phyloP scores from a whole-genome alignment of 2,329 filamentous ascomycete species.

The Xylogone sp. region DNA sequence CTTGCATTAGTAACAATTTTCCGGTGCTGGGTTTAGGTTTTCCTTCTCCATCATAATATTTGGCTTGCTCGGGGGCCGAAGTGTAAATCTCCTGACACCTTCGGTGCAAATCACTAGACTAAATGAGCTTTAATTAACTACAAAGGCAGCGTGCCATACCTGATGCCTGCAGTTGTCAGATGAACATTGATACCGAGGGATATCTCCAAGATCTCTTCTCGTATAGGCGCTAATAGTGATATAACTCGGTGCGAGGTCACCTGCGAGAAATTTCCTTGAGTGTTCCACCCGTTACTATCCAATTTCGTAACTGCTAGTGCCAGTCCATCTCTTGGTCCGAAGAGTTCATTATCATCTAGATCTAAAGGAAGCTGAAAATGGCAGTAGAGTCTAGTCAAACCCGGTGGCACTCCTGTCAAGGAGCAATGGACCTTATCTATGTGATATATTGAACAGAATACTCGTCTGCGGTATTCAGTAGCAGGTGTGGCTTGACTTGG shows the following conservation, averaged over 20 bases:
- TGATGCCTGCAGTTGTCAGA: constrained; percentile 16
- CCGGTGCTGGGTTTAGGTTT: constrained; percentile 15
- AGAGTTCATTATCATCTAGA: constrained; percentile 18
- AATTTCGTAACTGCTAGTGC: constrained; percentile 11
- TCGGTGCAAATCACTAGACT: constrained; percentile 15
- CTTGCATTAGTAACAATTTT: constrained; percentile 14
- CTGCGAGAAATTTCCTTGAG: constrained; percentile 11
- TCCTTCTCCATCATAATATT: constrained; percentile 15
- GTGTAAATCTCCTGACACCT: constrained; percentile 15
- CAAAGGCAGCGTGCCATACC: constrained; percentile 8
- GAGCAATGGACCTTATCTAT: constrained; percentile 21
- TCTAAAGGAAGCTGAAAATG: constrained; percentile 20
- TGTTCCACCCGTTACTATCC: constrained; percentile 23
- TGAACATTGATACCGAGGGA: constrained; percentile 22
- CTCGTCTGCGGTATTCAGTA: constrained; percentile 21
- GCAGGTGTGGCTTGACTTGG: constrained; percentile 17
- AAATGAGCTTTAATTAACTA: constrained; percentile 1
- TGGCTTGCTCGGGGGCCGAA: constrained; percentile 15
- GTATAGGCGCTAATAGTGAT: constrained; percentile 13
- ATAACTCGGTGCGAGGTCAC: constrained; percentile 16
- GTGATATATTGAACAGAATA: constrained; percentile 20
- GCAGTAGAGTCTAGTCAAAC: constrained; percentile 20
- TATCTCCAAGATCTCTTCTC: constrained; percentile 26
- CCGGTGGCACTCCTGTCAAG: constrained; percentile 22
- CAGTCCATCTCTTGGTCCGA: constrained; percentile 15